A percentile compares a stretch with the other conserved stretches of the same genome.
These are phyloP conservation scores for Akanthomyces uredinophilus DNA, from an alignment of 2,329 filamentous ascomycete species.

Conservation along the genomic window DNA sequence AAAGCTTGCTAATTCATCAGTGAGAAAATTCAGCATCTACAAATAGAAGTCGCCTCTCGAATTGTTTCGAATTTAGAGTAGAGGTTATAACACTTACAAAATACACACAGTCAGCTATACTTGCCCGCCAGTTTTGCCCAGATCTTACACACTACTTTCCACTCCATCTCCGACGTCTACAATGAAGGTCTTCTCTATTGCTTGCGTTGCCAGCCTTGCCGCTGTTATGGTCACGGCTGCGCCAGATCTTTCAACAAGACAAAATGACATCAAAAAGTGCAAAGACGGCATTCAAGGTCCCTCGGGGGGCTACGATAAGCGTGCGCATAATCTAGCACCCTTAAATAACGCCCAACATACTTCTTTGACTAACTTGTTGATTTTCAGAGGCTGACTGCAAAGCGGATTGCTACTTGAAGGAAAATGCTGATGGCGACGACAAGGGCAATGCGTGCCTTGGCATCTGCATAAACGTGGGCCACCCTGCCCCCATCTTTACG, in stretches of 20 bases:
- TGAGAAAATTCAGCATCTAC: background rate
- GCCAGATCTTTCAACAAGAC: background rate
- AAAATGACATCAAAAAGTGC: background rate
- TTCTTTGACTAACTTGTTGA: background rate
- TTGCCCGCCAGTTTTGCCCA: too few relatives aligned
- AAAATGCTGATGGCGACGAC: background rate
- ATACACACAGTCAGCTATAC: too few relatives aligned
- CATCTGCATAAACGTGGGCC: background rate
- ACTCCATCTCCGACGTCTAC: background rate
- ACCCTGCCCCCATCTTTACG: background rate
- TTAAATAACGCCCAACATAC: too few relatives aligned
- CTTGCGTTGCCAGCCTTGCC: conserved; percentile 23
- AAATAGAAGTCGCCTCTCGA: background rate
- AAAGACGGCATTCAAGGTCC: background rate
- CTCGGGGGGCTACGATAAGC: background rate
- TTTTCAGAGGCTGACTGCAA: background rate
- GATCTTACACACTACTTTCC: background rate
- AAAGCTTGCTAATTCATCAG: too few relatives aligned
- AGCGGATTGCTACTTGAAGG: background rate
- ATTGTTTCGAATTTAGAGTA: too few relatives aligned
- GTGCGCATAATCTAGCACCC: background rate
- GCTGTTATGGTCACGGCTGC: background rate
- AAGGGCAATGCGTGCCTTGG: conserved; percentile 1
- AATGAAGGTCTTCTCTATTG: conserved; percentile 34
- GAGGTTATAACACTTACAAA: too few relatives aligned